Percentiles rank a stretch among this genome's conserved stretches.
phyloP scores from a whole-genome alignment of 768 basidiomycete species.

The Leccinum sublutescens region DNA sequence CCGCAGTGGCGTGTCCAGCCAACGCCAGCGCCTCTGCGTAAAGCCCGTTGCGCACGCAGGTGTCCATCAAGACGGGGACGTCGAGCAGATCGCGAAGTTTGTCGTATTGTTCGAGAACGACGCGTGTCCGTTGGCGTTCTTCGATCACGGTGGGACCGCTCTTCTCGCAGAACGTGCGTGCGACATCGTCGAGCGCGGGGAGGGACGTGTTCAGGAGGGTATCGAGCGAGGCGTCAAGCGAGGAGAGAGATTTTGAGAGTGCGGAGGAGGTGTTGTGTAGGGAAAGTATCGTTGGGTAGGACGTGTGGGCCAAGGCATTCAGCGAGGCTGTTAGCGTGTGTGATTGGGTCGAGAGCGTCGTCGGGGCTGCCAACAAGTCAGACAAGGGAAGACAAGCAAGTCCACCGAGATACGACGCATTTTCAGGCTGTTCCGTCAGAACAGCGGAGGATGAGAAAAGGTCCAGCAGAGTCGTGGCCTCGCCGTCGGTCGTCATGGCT shows the following conservation, averaged over 20 bases:
- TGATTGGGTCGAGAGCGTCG: conserved; percentile 75
- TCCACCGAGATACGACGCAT: conserved; percentile 57
- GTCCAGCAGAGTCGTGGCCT: conserved; percentile 26
- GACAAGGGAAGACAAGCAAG: conserved; percentile 65
- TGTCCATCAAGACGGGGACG: conserved; percentile 86
- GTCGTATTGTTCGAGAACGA: conserved; percentile 93
- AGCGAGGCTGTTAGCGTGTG: conserved; percentile 87
- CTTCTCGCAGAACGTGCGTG: conserved; percentile 66
- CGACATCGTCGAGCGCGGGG: conserved; percentile 73
- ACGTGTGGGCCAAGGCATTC: conserved; percentile 85
- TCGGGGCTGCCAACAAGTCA: conserved; percentile 71
- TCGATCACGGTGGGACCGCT: conserved; percentile 69
- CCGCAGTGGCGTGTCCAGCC: conserved; percentile 61
- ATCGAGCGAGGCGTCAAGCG: conserved; percentile 72
- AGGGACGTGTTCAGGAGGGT: conserved; percentile 63
- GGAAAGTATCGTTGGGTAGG: conserved; percentile 90
- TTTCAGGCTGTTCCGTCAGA: conserved; percentile 19
- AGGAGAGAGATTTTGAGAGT: conserved; percentile 67
- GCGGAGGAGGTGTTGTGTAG: conserved; percentile 78
- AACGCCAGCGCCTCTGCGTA: conserved; percentile 91
- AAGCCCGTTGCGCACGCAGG: conserved; percentile 89
- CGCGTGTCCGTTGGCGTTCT: conserved; percentile 70
- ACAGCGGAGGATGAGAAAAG: conserved; percentile 22
- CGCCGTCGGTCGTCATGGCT: conserved; percentile 23
- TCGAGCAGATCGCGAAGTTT: conserved; percentile 91